A percentile compares a stretch with the other conserved stretches of the same genome.
These are phyloP conservation scores for Chaetoceros muelleri DNA, from an alignment of 108 stramenopile species.

Conservation along the genomic window DNA sequence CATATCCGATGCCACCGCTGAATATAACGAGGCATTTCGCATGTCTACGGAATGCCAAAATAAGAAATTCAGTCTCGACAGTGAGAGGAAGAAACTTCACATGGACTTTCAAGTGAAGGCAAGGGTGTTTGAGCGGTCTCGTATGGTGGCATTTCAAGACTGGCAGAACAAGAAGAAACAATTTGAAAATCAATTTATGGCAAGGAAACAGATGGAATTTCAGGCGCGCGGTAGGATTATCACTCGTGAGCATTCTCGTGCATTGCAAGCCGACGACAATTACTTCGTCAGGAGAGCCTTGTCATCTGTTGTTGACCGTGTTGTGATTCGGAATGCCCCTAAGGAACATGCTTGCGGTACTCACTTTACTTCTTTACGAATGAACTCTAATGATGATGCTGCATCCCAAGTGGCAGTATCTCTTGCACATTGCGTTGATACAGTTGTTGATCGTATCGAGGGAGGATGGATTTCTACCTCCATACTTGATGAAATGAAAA, in stretches of 20 bases:
- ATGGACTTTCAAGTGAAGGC: background rate
- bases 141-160: background rate
- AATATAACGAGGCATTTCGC: constrained; percentile 22
- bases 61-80: background rate
- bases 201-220: background rate
- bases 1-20: constrained; percentile 17
- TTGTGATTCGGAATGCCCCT: background rate
- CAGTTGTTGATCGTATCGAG: background rate
- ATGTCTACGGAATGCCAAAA: background rate
- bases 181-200: background rate
- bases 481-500: background rate
- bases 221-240: background rate
- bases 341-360: background rate
- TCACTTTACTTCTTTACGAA: background rate
- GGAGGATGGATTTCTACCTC: background rate
- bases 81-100: background rate
- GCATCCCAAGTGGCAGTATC: background rate
- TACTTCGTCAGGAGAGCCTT: background rate
- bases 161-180: background rate
- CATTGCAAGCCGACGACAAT: background rate
- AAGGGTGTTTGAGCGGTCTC: background rate
- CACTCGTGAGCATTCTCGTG: background rate
- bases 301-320: background rate
- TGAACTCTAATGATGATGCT: background rate
- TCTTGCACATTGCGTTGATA: background rate